Percentiles rank a stretch among this genome's conserved stretches.
Evolutionary conservation across 768 basidiomycete genomes (phyloP).

Genomic region (Tulasnella sp.): DNA sequence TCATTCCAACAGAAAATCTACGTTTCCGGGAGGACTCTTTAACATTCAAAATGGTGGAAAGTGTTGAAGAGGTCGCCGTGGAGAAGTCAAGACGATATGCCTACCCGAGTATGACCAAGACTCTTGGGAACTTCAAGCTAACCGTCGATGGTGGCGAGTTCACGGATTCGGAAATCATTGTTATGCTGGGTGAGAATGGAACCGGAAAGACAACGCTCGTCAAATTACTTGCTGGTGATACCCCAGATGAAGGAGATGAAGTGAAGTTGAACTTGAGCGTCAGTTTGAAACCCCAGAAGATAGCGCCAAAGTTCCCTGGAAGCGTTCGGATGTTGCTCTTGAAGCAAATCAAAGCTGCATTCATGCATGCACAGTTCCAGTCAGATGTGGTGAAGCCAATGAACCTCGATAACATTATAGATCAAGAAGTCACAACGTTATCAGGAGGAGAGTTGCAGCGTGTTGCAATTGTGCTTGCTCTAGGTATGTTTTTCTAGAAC

Average conservation of each 20-base stretch:
- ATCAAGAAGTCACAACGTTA: slow-evolving; percentile 95
- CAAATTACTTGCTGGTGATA: slow-evolving; percentile 84
- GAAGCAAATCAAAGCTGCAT: slow-evolving; percentile 87
- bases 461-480: slow-evolving; percentile 87
- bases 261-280: slow-evolving; percentile 72
- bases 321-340: slow-evolving; percentile 90
- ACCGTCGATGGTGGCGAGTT: slow-evolving; percentile 82
- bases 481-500: slow-evolving; percentile 38
- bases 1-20: slow-evolving; percentile 96
- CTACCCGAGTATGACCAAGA: slow-evolving; percentile 96
- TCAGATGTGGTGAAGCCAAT: slow-evolving; percentile 97
- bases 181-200: slow-evolving; percentile 98
- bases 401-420: slow-evolving; percentile 86
- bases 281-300: slow-evolving; percentile 97
- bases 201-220: slow-evolving; percentile 99
- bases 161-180: slow-evolving; percentile 99
- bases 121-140: slow-evolving; percentile 88
- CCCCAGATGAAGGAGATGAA: slow-evolving; percentile 61
- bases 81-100: slow-evolving; percentile 83
- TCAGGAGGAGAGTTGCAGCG: slow-evolving; percentile 98
- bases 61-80: slow-evolving; percentile 73
- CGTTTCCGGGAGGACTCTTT: slow-evolving; percentile 94
- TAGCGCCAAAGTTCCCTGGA: slow-evolving; percentile 94
- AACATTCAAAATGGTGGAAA: slow-evolving; percentile 96
- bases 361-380: slow-evolving; percentile 99